Evolutionary conservation across 2,329 filamentous ascomycete species (phyloP), one percentile per base, ranked within the genome.

Genomic region (Diaporthe nobilis): DNA sequence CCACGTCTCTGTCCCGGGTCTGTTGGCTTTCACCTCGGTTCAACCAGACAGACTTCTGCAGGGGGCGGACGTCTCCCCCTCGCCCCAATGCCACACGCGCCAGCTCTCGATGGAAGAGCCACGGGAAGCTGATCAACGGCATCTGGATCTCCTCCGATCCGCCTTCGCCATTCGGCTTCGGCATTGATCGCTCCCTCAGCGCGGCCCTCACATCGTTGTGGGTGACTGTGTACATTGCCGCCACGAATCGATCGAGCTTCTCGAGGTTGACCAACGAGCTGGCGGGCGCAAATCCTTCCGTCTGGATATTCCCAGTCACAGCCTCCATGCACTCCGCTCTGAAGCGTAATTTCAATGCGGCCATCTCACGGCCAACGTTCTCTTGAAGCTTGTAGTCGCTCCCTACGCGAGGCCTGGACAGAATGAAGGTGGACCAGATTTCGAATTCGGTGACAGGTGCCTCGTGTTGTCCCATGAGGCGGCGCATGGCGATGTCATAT

Each of bases 91-190:
- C 94, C 79, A 98, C 92, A 65, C 88, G 88, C 1, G 93, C 92
- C 5, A 98, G 87, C 76, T 95, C 90, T 60, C 89, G 88, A 17
- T 92, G 88, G 78, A 98, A 98, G 2, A 98, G 86, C 97, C 97
- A 99, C 0, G 97, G 96, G 80, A 98, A 98, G 76, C 93, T 97
- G 79, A 98, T 97, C 12, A 98, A 86, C 0, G 97, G 96, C 88
- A 95, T 93, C 2, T 80, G 15, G 83, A 85, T 80, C 85, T 84
- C 28, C 84, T 82, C 17, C 81, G 77, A 7, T 83, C 84, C 9
- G 86, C 80, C n/a, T 81, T 79, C 73, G 0, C 55, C 57, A 37
- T 75, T 34, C 22, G 75, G 20, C 42, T 81, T 78, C 7, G 68
- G 51, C 37, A 34, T 44, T 4, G 53, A 31, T 42, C 75, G 72